Conservation (phyloP, 169 alveolate species). For the Amoebophrya sp. region DNA sequence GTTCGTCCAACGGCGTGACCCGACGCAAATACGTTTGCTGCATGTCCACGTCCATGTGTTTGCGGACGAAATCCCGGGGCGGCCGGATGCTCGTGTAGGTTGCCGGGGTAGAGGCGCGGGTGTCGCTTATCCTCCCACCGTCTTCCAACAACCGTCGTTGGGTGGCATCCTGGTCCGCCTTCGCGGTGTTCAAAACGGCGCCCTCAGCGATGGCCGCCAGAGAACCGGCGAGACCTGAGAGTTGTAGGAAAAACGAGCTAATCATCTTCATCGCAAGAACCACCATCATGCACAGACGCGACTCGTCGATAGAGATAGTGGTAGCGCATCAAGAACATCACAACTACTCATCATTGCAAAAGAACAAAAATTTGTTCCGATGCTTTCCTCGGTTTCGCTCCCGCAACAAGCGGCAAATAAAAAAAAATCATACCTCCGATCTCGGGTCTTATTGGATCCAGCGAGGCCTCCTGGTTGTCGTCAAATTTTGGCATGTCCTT, state of each 20-base stretch:
- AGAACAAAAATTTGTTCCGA: too few species aligned
- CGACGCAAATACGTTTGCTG: neutral
- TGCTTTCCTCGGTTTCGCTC: too few species aligned
- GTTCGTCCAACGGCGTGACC: neutral
- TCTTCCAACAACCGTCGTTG: neutral
- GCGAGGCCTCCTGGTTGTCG: neutral
- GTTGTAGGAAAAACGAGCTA: neutral
- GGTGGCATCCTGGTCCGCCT: neutral
- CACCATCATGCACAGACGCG: too few species aligned
- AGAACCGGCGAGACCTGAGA: neutral
- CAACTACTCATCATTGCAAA: too few species aligned
- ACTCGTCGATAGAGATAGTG: too few species aligned
- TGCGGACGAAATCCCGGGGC: constrained; percentile 1
- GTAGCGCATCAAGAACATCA: too few species aligned
- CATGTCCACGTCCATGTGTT: constrained; percentile 24
- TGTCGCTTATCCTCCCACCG: neutral
- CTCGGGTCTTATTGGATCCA: neutral
- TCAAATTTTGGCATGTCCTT: constrained; percentile 19
- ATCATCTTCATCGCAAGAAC: too few species aligned
- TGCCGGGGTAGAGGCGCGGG: constrained; percentile 6
- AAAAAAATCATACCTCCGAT: neutral
- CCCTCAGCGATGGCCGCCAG: neutral
- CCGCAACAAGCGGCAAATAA: neutral
- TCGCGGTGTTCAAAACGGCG: neutral
- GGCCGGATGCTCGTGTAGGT: constrained; percentile 15